phyloP scores from a whole-genome alignment of 169 alveolate species.

The Besnoitia besnoiti region DNA sequence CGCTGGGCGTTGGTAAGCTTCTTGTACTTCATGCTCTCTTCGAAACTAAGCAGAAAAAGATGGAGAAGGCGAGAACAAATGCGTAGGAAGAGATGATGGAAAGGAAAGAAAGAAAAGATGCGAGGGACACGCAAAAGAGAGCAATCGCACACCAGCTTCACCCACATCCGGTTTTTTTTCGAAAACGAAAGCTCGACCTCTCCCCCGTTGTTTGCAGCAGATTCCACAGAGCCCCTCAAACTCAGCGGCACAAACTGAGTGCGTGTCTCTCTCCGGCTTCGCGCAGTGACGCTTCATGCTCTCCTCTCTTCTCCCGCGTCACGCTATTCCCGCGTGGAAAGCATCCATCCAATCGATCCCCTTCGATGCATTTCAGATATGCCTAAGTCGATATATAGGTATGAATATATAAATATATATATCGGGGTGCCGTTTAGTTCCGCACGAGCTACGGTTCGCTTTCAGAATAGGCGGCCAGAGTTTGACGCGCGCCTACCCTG shows the following conservation, averaged over 20 bases:
- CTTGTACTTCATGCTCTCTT: slow-evolving; percentile 99
- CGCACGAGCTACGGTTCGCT: neutral
- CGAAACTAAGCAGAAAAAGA: slow-evolving; percentile 86
- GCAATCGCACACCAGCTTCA: neutral
- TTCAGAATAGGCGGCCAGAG: too few relatives aligned
- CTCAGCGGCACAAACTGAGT: neutral
- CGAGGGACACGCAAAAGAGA: neutral
- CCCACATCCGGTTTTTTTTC: neutral
- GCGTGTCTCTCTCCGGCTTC: neutral
- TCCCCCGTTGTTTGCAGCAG: too few relatives aligned
- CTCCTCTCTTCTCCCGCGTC: neutral
- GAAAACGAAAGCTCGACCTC: neutral
- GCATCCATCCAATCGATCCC: too few relatives aligned
- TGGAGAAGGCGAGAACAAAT: neutral
- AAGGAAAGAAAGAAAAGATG: neutral
- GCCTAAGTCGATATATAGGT: neutral
- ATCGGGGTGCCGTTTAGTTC: neutral
- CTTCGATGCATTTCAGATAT: too few relatives aligned
- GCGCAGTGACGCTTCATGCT: neutral
- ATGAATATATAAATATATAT: too few relatives aligned
- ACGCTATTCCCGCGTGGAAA: neutral
- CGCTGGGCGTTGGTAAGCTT: slow-evolving; percentile 99
- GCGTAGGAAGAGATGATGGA: neutral
- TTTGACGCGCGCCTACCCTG: slow-evolving; percentile 76
- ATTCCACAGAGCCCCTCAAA: too few relatives aligned